A percentile compares a stretch with the other conserved stretches of the same genome.
These are phyloP conservation scores for Fusarium pseudocircinatum DNA, from an alignment of 2,329 filamentous ascomycete species.

Conservation along the genomic window DNA sequence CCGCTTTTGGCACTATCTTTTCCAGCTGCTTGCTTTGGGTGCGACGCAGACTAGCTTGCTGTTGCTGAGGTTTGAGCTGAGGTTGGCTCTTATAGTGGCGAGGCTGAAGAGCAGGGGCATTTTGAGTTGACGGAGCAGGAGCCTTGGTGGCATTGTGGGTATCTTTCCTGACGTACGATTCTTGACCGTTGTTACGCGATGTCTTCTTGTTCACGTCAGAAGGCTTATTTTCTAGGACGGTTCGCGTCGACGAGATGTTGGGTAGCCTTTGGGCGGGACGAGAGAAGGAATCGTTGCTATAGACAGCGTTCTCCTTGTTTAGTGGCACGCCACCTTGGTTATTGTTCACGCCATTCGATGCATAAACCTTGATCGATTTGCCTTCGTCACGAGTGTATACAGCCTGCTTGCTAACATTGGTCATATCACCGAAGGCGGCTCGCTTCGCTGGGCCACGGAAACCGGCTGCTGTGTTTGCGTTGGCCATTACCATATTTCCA, in stretches of 20 bases:
- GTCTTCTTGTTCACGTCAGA: slow-evolving; percentile 41
- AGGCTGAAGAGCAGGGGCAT: slow-evolving; percentile 47
- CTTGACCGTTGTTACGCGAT: slow-evolving; percentile 22
- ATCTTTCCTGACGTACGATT: slow-evolving; percentile 36
- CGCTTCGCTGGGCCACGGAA: slow-evolving; percentile 70
- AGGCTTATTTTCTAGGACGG: slow-evolving; percentile 37
- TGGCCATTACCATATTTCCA: slow-evolving; percentile 60
- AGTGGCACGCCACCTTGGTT: slow-evolving; percentile 39
- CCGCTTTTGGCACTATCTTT: slow-evolving; percentile 31
- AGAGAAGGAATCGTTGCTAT: slow-evolving; percentile 50
- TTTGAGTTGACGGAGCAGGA: slow-evolving; percentile 25
- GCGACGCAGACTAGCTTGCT: slow-evolving; percentile 52
- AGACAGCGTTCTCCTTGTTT: slow-evolving; percentile 57
- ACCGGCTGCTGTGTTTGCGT: slow-evolving; percentile 42
- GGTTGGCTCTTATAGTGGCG: slow-evolving; percentile 66
- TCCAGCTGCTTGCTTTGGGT: slow-evolving; percentile 57
- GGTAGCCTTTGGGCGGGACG: slow-evolving; percentile 50
- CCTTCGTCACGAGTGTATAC: slow-evolving; percentile 45
- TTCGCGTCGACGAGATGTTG: slow-evolving; percentile 36
- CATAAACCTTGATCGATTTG: slow-evolving; percentile 50
- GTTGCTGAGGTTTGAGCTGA: slow-evolving; percentile 57
- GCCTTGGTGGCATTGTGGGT: slow-evolving; percentile 27
- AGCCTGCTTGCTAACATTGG: slow-evolving; percentile 67
- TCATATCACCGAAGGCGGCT: slow-evolving; percentile 83
- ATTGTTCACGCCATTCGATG: slow-evolving; percentile 40